These are phyloP conservation scores for Leccinum variicolor DNA, from an alignment of 768 basidiomycete genomes.

Conservation along the genomic window DNA sequence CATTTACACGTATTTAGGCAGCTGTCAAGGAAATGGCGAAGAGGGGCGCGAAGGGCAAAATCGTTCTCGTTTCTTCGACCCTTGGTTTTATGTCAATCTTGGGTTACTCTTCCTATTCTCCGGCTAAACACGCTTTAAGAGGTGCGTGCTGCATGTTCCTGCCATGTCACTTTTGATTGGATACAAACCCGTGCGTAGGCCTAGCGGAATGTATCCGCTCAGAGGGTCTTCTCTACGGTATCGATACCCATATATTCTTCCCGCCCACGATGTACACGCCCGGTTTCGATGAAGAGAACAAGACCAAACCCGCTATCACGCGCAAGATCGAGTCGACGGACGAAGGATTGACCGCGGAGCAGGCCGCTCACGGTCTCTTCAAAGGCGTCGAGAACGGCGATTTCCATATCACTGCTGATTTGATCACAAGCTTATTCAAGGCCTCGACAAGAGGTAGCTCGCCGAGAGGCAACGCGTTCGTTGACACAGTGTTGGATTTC, in stretches of 20 bases:
- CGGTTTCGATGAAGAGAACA: slow-evolving; percentile 74
- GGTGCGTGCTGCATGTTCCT: slow-evolving; percentile 41
- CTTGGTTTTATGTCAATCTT: slow-evolving; percentile 73
- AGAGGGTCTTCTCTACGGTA: slow-evolving; percentile 75
- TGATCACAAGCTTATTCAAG: slow-evolving; percentile 65
- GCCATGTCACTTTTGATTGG: not conserved
- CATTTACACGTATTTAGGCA: slow-evolving; percentile 40
- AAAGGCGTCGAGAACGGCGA: slow-evolving; percentile 69
- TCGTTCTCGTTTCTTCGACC: slow-evolving; percentile 73
- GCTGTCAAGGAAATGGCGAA: slow-evolving; percentile 64
- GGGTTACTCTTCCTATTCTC: slow-evolving; percentile 78
- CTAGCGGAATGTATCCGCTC: slow-evolving; percentile 81
- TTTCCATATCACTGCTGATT: slow-evolving; percentile 72
- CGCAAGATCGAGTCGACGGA: slow-evolving; percentile 76
- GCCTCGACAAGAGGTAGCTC: slow-evolving; percentile 58
- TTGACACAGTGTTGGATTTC: slow-evolving; percentile 46
- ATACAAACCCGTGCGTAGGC: slow-evolving; percentile 37
- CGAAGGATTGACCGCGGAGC: slow-evolving; percentile 57
- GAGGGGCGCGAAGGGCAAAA: slow-evolving; percentile 58
- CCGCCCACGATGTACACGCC: slow-evolving; percentile 79
- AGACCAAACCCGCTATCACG: slow-evolving; percentile 71
- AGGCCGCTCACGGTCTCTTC: slow-evolving; percentile 56
- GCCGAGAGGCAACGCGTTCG: slow-evolving; percentile 55
- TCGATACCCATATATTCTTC: slow-evolving; percentile 77
- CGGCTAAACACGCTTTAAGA: slow-evolving; percentile 82